phyloP scores from a whole-genome alignment of 2,329 filamentous ascomycete species.

The Myrmaecium sp. region DNA sequence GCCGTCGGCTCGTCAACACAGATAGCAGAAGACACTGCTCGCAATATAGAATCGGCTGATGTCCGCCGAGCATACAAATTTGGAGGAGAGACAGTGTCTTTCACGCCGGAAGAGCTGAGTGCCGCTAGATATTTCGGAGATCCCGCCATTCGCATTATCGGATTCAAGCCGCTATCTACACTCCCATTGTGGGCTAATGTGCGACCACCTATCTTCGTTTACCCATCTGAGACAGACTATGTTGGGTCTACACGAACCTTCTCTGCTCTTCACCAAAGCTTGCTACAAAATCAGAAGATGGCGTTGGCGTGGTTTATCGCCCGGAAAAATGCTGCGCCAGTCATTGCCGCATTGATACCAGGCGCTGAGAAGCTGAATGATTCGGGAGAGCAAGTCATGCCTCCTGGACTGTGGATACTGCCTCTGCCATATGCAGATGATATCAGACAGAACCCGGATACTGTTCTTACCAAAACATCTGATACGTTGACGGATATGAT shows the following conservation, averaged over 20 bases:
- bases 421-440: slow-evolving; percentile 84
- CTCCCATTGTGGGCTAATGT: slow-evolving; percentile 72
- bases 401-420: slow-evolving; percentile 76
- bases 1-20: slow-evolving; percentile 56
- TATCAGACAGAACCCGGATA: slow-evolving; percentile 55
- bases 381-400: slow-evolving; percentile 51
- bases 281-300: slow-evolving; percentile 63
- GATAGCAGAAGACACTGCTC: slow-evolving; percentile 60
- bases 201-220: slow-evolving; percentile 81
- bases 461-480: slow-evolving; percentile 30
- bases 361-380: slow-evolving; percentile 48
- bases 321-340: slow-evolving; percentile 61
- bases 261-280: slow-evolving; percentile 74
- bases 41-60: slow-evolving; percentile 62
- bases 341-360: slow-evolving; percentile 66
- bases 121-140: slow-evolving; percentile 64
- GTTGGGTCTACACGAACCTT: slow-evolving; percentile 89
- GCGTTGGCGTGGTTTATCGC: slow-evolving; percentile 82
- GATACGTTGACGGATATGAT: slow-evolving; percentile 64
- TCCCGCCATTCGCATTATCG: slow-evolving; percentile 72
- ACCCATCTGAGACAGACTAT: slow-evolving; percentile 78
- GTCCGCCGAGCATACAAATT: slow-evolving; percentile 92
- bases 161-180: slow-evolving; percentile 68
- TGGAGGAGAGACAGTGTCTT: slow-evolving; percentile 75
- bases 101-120: slow-evolving; percentile 69